Conservation (phyloP, 169 alveolate species). For the Plasmodium chabaudi region DNA sequence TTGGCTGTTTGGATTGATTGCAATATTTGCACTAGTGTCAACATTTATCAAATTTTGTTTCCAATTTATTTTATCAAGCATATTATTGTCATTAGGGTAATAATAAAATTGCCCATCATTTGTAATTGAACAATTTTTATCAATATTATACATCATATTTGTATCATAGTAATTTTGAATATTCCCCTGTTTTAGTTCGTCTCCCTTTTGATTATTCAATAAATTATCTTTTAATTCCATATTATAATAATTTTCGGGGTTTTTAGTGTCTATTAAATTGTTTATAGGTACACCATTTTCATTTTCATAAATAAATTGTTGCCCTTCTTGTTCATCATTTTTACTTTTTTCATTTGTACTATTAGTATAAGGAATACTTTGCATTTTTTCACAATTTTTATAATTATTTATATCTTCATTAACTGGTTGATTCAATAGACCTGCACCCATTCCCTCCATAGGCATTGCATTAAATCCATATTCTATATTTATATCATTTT, state of each 20-base stretch:
- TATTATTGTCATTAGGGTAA: background rate
- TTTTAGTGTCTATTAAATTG: background rate
- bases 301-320: background rate
- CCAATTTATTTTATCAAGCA: background rate
- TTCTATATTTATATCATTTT: too few species aligned
- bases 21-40: too few species aligned
- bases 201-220: background rate
- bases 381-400: slow-evolving; percentile 6
- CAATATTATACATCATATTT: background rate
- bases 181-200: background rate
- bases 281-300: background rate
- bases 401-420: background rate
- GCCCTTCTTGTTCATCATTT: background rate
- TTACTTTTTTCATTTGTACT: slow-evolving; percentile 16
- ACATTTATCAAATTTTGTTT: too few species aligned
- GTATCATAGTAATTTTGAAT: slow-evolving; percentile 8
- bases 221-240: background rate
- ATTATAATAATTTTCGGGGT: background rate
- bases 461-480: background rate
- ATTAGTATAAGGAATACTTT: slow-evolving; percentile 19
- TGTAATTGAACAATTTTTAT: slow-evolving; percentile 1
- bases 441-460: background rate
- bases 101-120: slow-evolving; percentile 11
- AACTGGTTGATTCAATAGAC: background rate
- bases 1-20: too few species aligned